A percentile compares a stretch with the other conserved stretches of the same genome.
Evolutionary conservation across 1,139 yeast species (phyloP).

Genomic region (Saccharomyces hybrid): DNA sequence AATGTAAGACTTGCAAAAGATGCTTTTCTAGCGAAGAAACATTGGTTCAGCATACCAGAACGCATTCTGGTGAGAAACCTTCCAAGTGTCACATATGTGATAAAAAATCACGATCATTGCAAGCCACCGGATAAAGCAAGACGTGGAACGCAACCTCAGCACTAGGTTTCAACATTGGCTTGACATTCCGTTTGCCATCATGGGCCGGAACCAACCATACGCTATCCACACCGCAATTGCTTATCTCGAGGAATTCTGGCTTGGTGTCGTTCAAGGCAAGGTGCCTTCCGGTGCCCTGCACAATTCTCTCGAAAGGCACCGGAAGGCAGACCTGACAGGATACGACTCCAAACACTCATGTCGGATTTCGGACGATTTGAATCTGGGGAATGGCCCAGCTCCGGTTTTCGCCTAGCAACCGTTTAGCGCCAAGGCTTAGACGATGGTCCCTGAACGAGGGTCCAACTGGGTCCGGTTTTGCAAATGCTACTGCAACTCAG

Average conservation of each 20-base stretch:
- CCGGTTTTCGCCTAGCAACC: too few species aligned
- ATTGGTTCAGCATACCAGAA: slow-evolving; percentile 59
- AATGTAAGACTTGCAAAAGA: slow-evolving; percentile 59
- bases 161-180: not conserved
- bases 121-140: not conserved
- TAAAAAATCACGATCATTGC: slow-evolving; percentile 35
- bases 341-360: not conserved
- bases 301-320: not conserved
- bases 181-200: not conserved
- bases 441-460: too few species aligned
- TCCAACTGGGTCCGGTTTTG: not conserved
- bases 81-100: slow-evolving; percentile 58
- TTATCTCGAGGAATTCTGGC: not conserved
- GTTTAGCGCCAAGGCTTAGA: too few species aligned
- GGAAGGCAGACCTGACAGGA: not conserved
- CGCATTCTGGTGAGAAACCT: slow-evolving; percentile 91
- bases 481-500: not conserved
- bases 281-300: not conserved
- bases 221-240: not conserved
- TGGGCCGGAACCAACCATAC: not conserved
- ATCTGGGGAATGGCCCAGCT: not conserved
- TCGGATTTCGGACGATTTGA: not conserved
- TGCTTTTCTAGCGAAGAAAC: slow-evolving; percentile 54
- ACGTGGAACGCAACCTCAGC: not conserved
- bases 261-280: not conserved